These are phyloP conservation scores for Penicillium simplicissimum DNA, from an alignment of 495 filamentous ascomycete species.

Conservation along the genomic window DNA sequence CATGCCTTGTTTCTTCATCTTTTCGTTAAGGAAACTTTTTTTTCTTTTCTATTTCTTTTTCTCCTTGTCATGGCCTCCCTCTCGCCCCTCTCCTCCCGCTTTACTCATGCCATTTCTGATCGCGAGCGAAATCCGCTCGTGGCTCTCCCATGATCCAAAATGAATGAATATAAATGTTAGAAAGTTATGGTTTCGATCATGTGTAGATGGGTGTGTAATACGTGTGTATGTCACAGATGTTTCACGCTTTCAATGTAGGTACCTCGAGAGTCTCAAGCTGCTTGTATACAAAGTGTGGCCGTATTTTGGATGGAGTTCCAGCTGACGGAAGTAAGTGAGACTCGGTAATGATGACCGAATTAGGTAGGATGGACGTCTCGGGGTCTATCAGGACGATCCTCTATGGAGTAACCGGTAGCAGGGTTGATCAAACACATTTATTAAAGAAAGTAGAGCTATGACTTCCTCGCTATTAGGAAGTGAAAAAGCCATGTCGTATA, in stretches of 20 bases:
- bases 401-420: not conserved
- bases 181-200: conserved; percentile 9
- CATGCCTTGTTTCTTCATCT: conserved; percentile 35
- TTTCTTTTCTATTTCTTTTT: conserved; percentile 12
- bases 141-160: conserved; percentile 27
- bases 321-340: not conserved
- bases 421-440: not conserved
- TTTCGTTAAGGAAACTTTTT: conserved; percentile 1
- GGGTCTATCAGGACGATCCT: not conserved
- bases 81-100: not conserved
- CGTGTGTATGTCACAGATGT: not conserved
- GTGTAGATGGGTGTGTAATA: not conserved
- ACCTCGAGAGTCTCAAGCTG: no score
- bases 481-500: not conserved
- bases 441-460: not conserved
- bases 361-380: not conserved
- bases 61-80: conserved; percentile 16
- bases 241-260: no score
- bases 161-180: conserved; percentile 35
- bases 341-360: not conserved
- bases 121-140: conserved; percentile 20
- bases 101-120: conserved; percentile 27
- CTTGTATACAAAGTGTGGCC: no score
- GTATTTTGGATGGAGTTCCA: not conserved
- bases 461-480: not conserved